Evolutionary conservation across 1,139 yeast genomes (phyloP).

Genomic region (Saccharomyces hybrid): DNA sequence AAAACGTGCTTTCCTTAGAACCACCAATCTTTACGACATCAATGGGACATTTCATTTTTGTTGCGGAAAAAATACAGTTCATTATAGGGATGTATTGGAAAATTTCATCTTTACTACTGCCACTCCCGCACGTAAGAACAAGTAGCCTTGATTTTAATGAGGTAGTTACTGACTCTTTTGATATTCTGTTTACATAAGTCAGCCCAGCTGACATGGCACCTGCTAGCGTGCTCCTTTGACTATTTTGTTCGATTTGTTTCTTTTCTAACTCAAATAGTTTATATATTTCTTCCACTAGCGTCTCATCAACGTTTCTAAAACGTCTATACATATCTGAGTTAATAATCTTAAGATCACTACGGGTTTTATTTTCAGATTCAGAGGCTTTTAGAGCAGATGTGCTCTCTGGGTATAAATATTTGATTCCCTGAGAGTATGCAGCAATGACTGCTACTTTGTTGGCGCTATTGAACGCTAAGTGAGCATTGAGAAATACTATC

Average conservation of each 20-base stretch:
- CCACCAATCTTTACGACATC: conserved; percentile 82
- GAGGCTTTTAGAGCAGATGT: conserved; percentile 6
- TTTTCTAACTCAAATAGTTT: conserved; percentile 35
- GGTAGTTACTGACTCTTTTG: conserved; percentile 40
- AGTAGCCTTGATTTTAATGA: conserved; percentile 64
- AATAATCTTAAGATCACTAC: conserved; percentile 20
- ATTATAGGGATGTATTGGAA: conserved; percentile 85
- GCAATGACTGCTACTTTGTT: conserved; percentile 81
- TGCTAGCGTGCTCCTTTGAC: conserved; percentile 46
- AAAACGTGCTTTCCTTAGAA: conserved; percentile 58
- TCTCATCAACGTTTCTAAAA: conserved; percentile 73
- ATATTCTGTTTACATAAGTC: conserved; percentile 67
- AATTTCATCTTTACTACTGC: conserved; percentile 70
- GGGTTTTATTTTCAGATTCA: conserved; percentile 16
- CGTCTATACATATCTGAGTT: conserved; percentile 73
- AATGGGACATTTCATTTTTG: conserved; percentile 79
- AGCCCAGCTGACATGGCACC: conserved; percentile 68
- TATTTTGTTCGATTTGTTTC: conserved; percentile 19
- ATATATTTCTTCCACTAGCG: conserved; percentile 57
- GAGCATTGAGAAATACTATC: conserved; percentile 57
- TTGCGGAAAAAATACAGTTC: conserved; percentile 96
- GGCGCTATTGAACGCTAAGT: conserved; percentile 74
- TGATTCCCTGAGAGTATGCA: conserved; percentile 65
- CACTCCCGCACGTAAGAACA: conserved; percentile 43
- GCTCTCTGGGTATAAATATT: conserved; percentile 60